Evolutionary conservation across 257 asterid species (phyloP).

Genomic region (Fraxinus anomala): DNA sequence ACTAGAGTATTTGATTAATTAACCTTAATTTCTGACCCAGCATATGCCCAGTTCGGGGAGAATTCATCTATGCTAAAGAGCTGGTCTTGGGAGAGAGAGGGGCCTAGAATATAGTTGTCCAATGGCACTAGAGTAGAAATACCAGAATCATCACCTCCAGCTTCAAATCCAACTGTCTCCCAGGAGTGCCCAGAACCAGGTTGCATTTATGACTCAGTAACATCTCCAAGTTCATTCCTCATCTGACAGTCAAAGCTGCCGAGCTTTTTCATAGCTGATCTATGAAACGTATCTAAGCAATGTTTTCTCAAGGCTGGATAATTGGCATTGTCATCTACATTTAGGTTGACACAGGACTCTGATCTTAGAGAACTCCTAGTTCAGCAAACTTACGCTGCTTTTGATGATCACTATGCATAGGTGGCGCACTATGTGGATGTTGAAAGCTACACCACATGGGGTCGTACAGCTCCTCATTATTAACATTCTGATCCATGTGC

Average conservation of each 20-base stretch:
- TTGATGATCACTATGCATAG: constrained; percentile 44
- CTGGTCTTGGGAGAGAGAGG: constrained; percentile 86
- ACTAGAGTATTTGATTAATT: constrained; percentile 9
- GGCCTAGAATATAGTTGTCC: constrained; percentile 66
- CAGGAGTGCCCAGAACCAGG: constrained; percentile 67
- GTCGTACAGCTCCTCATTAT: constrained; percentile 38
- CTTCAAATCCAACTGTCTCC: constrained; percentile 74
- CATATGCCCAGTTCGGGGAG: constrained; percentile 80
- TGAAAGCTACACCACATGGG: constrained; percentile 3
- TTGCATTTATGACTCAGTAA: constrained; percentile 63
- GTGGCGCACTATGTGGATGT: constrained; percentile 33
- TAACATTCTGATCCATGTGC: constrained; percentile 50
- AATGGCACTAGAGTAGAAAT: constrained; percentile 53
- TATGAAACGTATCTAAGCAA: too few species aligned
- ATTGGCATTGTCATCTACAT: constrained; percentile 47
- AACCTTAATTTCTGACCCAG: constrained; percentile 78
- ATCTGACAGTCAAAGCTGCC: too few species aligned
- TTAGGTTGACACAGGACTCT: constrained; percentile 40
- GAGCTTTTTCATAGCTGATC: too few species aligned
- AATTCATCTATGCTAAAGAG: constrained; percentile 78
- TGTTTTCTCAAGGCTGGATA: constrained; percentile 41
- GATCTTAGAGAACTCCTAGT: constrained; percentile 40
- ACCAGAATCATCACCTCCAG: constrained; percentile 57
- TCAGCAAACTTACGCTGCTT: constrained; percentile 37
- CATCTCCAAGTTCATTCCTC: constrained; percentile 11